Evolutionary conservation across 768 basidiomycete species (phyloP), one percentile per base, ranked within the genome.

Genomic region (Podaxis sp.): DNA sequence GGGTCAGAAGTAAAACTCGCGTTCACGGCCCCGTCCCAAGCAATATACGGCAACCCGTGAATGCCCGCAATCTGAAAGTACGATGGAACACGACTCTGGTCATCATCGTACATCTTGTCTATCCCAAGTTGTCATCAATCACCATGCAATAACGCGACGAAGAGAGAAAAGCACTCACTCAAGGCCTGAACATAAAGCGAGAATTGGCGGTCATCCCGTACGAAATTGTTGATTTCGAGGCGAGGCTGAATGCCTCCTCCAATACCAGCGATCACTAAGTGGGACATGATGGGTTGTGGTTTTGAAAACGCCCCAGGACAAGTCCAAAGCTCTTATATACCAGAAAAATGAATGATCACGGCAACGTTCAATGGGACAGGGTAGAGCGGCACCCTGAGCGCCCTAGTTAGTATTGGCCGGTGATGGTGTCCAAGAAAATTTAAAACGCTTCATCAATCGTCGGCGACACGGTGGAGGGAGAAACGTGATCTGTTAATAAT

Each of bases 131-230:
- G 13, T 44, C 10, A 28, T 52, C 56, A 56, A n/a, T 3, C 12
- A 51, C 50, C 20, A 26, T 10, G 1, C 13, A 22, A 22, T 20
- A 26, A 6, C 12, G 11, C 11, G 5, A 20, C 36, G n/a, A 48
- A 8, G 8, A 52, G 26, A 36, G 51, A 52, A 28, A 33, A 8
- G 40, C 0, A 73, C 81, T 55, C 52, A 84, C 83, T 67, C 53
- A 84, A 73, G 1, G 82, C 83, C 64, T 83, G 82, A 50, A 84
- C 70, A 63, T 81, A 84, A 2, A 84, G 75, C 13, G 84, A 81
- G 66, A 83, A 83, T 60, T 79, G 76, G 52, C 80, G 74, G 13
- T 74, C 69, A 57, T 79, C 69, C 68, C 78, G 73, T 58, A 84
- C 72, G 58, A 80, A 75, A 41, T 76, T 73, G 55, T 78, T 72